Evolutionary conservation across 2,329 filamentous ascomycete genomes (phyloP), one percentile per base, ranked within the genome.

Genomic region (Purpureocillium lavendulum): DNA sequence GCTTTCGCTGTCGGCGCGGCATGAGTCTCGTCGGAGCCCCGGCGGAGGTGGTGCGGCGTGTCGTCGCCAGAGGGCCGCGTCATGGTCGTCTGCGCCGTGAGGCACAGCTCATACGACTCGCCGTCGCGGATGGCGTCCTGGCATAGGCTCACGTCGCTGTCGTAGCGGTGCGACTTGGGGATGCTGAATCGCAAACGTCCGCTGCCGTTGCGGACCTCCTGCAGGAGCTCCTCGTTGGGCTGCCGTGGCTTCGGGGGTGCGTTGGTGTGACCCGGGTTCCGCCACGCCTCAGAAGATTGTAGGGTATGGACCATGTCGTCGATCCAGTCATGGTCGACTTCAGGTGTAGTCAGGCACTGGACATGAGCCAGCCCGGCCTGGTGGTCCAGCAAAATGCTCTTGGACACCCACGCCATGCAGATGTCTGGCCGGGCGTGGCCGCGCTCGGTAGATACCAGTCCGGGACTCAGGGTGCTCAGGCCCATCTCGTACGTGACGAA

Each of bases 401-500:
- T 77, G 34, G 84, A 81, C 3, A 88, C 73, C 73, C 87, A 92
- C 1, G 78, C 71, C 43, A 94, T 77, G 53, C 78, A 84, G 16
- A 90, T 65, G 56, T 94, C 87, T 0, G 86, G 81, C 10, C 75
- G 66, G 30, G 59, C 50, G 40, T 71, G 62, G 2, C 54, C 53
- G 10, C 59, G 48, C 4, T 51, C 38, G 1, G 42, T 45, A 0
- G 55, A 40, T 0, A 61, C 49, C 18, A 54, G 44, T 0, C 52
- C 54, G 5, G 55, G 50, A 30, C 56, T 60, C 5, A 64, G 45
- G 0, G 56, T 56, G 21, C 57, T 51, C 1, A 94, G 65, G 0
- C 87, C 86, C 55, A 88, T 77, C 58, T 95, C 88, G 44, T 95
- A 94, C 0, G 85, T 87, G 37, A 87, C 73, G 52, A 83, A 94